Evolutionary conservation across 768 basidiomycete species (phyloP).

Genomic region (Gymnopilus junonius): DNA sequence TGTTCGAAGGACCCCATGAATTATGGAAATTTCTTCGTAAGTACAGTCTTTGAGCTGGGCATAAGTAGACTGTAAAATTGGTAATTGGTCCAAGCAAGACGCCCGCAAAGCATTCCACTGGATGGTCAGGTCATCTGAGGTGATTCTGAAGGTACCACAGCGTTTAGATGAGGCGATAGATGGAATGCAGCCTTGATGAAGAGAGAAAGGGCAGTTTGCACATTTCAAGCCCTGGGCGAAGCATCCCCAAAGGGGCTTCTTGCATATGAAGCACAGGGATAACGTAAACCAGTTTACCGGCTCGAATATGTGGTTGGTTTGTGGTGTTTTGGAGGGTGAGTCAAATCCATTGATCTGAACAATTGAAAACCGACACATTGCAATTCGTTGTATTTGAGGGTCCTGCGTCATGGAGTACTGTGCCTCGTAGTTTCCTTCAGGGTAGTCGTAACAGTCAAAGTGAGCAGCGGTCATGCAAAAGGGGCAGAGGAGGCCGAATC

Average conservation of each 20-base stretch:
- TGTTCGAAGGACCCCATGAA: conserved; percentile 61
- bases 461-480: conserved; percentile 75
- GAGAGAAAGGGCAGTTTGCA: conserved; percentile 59
- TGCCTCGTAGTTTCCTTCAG: conserved; percentile 60
- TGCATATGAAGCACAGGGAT: conserved; percentile 71
- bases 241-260: conserved; percentile 75
- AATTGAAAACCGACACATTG: conserved; percentile 64
- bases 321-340: conserved; percentile 19
- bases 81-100: conserved; percentile 61
- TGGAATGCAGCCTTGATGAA: conserved; percentile 56
- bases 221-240: conserved; percentile 69
- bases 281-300: conserved; percentile 73
- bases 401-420: conserved; percentile 56
- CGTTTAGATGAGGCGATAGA: conserved; percentile 24
- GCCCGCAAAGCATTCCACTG: conserved; percentile 53
- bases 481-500: conserved; percentile 76
- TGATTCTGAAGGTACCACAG: conserved; percentile 44
- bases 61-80: conserved; percentile 44
- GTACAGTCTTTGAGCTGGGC: conserved; percentile 51
- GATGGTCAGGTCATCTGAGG: conserved; percentile 55
- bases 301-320: conserved; percentile 55
- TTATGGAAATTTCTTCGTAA: conserved; percentile 74
- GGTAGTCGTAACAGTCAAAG: conserved; percentile 78
- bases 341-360: conserved; percentile 40
- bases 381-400: conserved; percentile 54